Base-by-base conservation (phyloP, 306 rosid species). In the Datisca glomerata region DNA sequence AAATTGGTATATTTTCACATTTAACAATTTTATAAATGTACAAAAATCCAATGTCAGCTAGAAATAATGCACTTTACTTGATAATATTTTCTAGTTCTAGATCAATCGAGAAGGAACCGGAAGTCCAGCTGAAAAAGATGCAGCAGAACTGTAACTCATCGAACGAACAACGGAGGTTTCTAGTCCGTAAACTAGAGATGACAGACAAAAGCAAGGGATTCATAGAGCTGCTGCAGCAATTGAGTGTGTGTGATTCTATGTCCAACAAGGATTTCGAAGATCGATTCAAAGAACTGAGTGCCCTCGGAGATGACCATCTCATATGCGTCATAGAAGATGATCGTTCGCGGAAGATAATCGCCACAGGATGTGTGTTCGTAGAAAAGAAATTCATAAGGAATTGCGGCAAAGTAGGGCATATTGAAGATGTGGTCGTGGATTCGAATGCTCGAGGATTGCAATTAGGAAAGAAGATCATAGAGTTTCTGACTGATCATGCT, bases 341-440 rank as follows among this genome's bases (percentile, higher is more conserved):
- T 36, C 20, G 7, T 18, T 40, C 54, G 0, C 75, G 72, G n/a
- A 84, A 63, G 75, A 79, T 75, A 4, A 28, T 84, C 14, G 92
- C 92, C 2, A 75, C 75, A 3, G 94, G 94, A 28, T 65, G 78
- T 25, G 65, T 83, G 41, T 70, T 72, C 56, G 58, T 72, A 28
- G 77, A 68, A 37, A 68, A 61, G 58, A 81, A 86, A 45, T 81
- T 86, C 47, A 17, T 86, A 19, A 76, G 94, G 22, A 79, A 74
- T 56, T 79, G 93, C 20, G 79, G 93, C 18, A 79, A 81, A 42
- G 92, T 56, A 27, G 94, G 75, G 23, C 92, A 79, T 55, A 61
- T 81, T 15, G 96, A 81, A 44, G 92, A 81, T 18, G 79, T 86
- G 23, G 94, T 79, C 49, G 96, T 86, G 21, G 78, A 86, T 65